Percentiles rank a stretch among this genome's conserved stretches.
Conservation (phyloP, 2,329 filamentous ascomycete genomes). For the Amauroascus niger region DNA sequence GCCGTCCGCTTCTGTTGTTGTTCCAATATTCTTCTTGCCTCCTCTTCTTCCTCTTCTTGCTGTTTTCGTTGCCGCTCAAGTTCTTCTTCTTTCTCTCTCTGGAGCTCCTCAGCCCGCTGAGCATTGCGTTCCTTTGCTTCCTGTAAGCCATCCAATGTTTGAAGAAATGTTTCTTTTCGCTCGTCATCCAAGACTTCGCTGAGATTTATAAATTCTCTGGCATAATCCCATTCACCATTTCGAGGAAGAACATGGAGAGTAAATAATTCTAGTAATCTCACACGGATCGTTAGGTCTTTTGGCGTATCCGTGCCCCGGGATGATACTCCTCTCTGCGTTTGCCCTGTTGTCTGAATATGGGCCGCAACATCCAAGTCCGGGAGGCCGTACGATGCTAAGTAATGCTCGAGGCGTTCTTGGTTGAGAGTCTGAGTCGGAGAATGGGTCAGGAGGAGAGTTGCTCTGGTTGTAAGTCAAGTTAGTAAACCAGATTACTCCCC, state of each 20-base stretch:
- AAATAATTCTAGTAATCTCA: constrained; percentile 92
- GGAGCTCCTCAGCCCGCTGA: constrained; percentile 50
- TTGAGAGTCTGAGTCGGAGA: constrained; percentile 73
- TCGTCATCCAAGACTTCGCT: constrained; percentile 87
- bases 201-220: constrained; percentile 77
- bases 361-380: constrained; percentile 63
- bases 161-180: constrained; percentile 75
- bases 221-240: constrained; percentile 94
- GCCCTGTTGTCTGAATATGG: constrained; percentile 43
- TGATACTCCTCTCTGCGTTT: constrained; percentile 30
- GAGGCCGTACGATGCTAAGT: constrained; percentile 65
- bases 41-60: constrained; percentile 37
- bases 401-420: constrained; percentile 79
- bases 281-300: constrained; percentile 68
- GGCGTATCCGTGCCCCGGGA: constrained; percentile 66
- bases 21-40: constrained; percentile 29
- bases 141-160: constrained; percentile 71
- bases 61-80: constrained; percentile 39
- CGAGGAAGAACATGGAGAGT: constrained; percentile 87
- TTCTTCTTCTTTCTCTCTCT: constrained; percentile 52
- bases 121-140: constrained; percentile 73
- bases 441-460: constrained; percentile 83
- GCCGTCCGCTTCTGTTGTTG: constrained; percentile 21
- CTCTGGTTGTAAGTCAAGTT: constrained; percentile 43
- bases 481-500: no score